phyloP scores from a whole-genome alignment of 2,329 filamentous ascomycete genomes.

The Fusarium napiforme region DNA sequence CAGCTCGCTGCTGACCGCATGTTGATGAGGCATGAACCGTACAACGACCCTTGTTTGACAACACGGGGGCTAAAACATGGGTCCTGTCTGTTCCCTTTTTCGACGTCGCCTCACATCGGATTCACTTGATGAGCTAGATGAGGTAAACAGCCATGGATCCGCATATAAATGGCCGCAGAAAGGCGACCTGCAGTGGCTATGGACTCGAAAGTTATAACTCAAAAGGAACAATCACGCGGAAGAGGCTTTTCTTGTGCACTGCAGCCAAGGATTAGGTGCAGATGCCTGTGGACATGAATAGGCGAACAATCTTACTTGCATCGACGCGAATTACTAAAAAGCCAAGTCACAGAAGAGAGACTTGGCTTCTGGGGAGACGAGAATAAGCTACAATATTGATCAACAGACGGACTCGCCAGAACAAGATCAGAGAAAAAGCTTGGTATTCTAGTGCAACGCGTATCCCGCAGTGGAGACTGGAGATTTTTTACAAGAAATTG shows the following conservation, averaged over 20 bases:
- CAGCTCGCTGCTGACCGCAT: conserved; percentile 34
- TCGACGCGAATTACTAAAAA: conserved; percentile 21
- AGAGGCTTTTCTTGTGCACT: not conserved
- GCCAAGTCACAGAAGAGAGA: not conserved
- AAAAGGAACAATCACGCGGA: not conserved
- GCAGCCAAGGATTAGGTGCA: conserved; percentile 5
- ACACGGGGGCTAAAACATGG: conserved; percentile 12
- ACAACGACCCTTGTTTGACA: conserved; percentile 20
- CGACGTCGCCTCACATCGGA: conserved; percentile 8
- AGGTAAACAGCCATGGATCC: not conserved
- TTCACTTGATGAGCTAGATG: not conserved
- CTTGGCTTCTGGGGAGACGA: conserved; percentile 7
- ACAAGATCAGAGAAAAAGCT: conserved; percentile 40
- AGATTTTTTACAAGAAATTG: conserved; percentile 35
- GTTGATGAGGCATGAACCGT: conserved; percentile 30
- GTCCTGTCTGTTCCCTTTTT: conserved; percentile 8
- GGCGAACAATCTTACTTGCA: conserved; percentile 26
- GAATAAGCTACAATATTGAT: conserved; percentile 20
- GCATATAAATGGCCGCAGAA: not conserved
- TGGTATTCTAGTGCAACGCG: conserved; percentile 39
- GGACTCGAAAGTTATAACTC: conserved; percentile 5
- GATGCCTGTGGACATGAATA: not conserved
- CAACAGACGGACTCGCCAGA: conserved; percentile 28
- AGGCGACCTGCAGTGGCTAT: conserved; percentile 1
- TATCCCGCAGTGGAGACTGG: conserved; percentile 36